Evolutionary conservation across 2,329 filamentous ascomycete species (phyloP).

Genomic region (Tolypocladium tundrense): DNA sequence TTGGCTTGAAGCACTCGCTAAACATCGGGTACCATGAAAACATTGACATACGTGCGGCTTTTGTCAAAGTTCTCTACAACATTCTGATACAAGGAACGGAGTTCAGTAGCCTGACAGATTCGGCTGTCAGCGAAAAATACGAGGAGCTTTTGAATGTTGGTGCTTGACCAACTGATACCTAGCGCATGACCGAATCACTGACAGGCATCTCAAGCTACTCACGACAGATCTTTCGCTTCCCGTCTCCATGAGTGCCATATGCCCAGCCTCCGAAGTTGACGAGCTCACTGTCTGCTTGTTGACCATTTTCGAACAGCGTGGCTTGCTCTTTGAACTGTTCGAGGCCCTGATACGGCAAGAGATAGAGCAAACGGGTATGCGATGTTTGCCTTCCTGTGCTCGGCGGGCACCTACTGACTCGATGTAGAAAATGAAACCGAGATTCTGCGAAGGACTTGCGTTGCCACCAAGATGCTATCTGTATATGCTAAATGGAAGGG

Average conservation of each 20-base stretch:
- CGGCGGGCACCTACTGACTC: not conserved
- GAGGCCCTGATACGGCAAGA: slow-evolving; percentile 60
- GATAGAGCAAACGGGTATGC: slow-evolving; percentile 51
- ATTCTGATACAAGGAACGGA: slow-evolving; percentile 63
- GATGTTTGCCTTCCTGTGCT: slow-evolving; percentile 4
- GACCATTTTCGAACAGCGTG: slow-evolving; percentile 60
- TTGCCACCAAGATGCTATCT: slow-evolving; percentile 63
- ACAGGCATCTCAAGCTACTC: slow-evolving; percentile 34
- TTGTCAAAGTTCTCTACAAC: slow-evolving; percentile 60
- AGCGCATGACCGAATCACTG: not conserved
- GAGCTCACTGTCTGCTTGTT: slow-evolving; percentile 58
- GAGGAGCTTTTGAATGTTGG: slow-evolving; percentile 48
- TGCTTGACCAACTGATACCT: not conserved
- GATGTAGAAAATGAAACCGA: slow-evolving; percentile 54
- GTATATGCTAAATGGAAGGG: slow-evolving; percentile 66
- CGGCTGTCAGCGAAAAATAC: slow-evolving; percentile 58
- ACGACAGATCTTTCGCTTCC: slow-evolving; percentile 53
- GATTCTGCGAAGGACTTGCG: slow-evolving; percentile 55
- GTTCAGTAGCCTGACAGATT: slow-evolving; percentile 58
- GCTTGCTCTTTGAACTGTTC: slow-evolving; percentile 51
- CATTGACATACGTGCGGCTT: slow-evolving; percentile 57
- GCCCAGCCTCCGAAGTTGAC: slow-evolving; percentile 58
- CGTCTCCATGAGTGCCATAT: slow-evolving; percentile 53
- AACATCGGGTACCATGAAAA: slow-evolving; percentile 64
- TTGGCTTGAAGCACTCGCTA: slow-evolving; percentile 59